Conservation (phyloP, 2,329 filamentous ascomycete genomes). For the Ascochyta pisi region DNA sequence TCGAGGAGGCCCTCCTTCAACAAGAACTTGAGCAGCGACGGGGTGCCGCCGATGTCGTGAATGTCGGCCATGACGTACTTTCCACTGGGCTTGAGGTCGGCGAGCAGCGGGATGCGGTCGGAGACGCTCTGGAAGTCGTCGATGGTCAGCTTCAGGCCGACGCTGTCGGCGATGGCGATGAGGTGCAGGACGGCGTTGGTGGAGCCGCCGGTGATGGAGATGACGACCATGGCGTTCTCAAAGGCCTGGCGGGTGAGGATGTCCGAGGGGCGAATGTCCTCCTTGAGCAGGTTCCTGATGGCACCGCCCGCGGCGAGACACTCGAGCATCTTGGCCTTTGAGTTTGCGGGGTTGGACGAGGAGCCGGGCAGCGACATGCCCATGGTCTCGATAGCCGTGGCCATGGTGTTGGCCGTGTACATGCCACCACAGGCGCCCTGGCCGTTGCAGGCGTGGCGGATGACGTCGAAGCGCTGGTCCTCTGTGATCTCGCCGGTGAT, state of each 20-base stretch:
- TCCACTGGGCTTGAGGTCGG: conserved; percentile 60
- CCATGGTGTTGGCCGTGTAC: conserved; percentile 63
- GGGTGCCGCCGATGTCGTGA: conserved; percentile 59
- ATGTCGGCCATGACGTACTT: conserved; percentile 68
- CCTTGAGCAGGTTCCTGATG: conserved; percentile 59
- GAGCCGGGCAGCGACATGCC: conserved; percentile 60
- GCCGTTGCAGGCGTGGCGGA: conserved; percentile 87
- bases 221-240: conserved; percentile 60
- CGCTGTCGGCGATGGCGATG: conserved; percentile 59
- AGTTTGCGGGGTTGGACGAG: conserved; percentile 59
- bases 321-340: conserved; percentile 59
- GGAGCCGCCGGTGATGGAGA: conserved; percentile 59
- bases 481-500: conserved; percentile 90
- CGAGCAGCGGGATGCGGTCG: conserved; percentile 58
- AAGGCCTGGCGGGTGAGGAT: conserved; percentile 58
- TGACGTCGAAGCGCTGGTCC: conserved; percentile 91
- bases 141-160: conserved; percentile 58
- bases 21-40: conserved; percentile 58
- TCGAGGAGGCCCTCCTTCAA: conserved; percentile 58
- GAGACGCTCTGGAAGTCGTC: conserved; percentile 61
- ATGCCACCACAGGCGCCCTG: conserved; percentile 86
- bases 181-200: conserved; percentile 61
- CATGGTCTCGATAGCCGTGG: conserved; percentile 59
- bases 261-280: conserved; percentile 58
- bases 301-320: conserved; percentile 58